Evolutionary conservation across 495 filamentous ascomycete genomes (phyloP).

Genomic region (Hyaloscypha hepaticicola): DNA sequence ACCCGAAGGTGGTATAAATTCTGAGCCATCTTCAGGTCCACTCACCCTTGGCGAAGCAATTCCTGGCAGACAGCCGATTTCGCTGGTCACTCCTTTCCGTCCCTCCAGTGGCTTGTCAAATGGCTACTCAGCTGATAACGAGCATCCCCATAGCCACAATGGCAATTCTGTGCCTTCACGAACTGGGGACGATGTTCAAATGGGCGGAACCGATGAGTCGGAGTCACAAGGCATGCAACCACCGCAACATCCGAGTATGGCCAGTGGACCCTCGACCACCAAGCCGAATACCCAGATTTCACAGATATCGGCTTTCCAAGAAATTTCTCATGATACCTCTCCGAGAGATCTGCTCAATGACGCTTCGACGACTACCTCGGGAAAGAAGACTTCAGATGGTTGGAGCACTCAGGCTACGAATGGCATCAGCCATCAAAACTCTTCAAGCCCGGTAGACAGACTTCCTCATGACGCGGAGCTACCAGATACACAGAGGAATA

Average conservation of each 20-base stretch:
- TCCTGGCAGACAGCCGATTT: constrained; percentile 36
- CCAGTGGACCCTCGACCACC: constrained; percentile 28
- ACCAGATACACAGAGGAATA: constrained; percentile 55
- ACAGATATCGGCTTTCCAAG: constrained; percentile 71
- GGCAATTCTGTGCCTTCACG: constrained; percentile 62
- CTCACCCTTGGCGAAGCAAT: constrained; percentile 60
- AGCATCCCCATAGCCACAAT: constrained; percentile 53
- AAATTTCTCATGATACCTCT: constrained; percentile 73
- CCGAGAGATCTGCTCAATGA: constrained; percentile 76
- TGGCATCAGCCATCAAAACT: constrained; percentile 42
- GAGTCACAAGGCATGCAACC: constrained; percentile 32
- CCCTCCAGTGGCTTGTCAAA: constrained; percentile 53
- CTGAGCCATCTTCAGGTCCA: constrained; percentile 45
- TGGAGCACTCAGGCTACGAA: constrained; percentile 67
- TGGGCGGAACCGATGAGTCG: constrained; percentile 56
- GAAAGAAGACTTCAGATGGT: constrained; percentile 60
- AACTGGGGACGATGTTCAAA: constrained; percentile 53
- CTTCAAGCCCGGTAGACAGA: constrained; percentile 23
- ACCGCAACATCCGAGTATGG: constrained; percentile 31
- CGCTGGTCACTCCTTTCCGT: constrained; percentile 23
- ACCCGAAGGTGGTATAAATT: constrained; percentile 12
- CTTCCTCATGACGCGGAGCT: constrained; percentile 45
- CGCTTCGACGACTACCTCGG: constrained; percentile 83
- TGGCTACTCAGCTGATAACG: constrained; percentile 45
- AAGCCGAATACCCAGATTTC: constrained; percentile 47